Base-by-base conservation (phyloP, 768 basidiomycete genomes). In the Daedaleopsis nitida region DNA sequence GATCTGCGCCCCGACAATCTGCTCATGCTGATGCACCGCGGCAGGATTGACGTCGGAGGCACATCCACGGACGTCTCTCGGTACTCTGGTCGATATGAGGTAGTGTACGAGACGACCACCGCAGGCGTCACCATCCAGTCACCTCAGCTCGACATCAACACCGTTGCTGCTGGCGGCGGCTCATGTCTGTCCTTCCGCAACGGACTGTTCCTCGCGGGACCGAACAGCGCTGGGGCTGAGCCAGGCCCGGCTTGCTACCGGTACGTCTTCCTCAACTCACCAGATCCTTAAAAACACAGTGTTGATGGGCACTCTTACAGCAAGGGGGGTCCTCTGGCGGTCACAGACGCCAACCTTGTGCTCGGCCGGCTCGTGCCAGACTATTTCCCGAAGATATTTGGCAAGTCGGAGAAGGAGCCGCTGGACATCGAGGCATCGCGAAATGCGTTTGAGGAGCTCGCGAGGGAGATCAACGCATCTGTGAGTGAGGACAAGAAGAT, bases 61-160 rank as follows among this genome's bases (percentile, higher is more conserved):
- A 98, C 96, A 0, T 94, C 91, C 0, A 97, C 96, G 0, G 96
- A 98, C 69, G 96, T 97, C 3, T 96, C 94, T 7, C 85, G 96
- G 37, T 98, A 89, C 70, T 90, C 91, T 17, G 96, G 95, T 0
- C 81, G 89, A 35, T 95, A 94, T 69, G 95, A 98, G 72, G 82
- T 93, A 17, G 93, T 96, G 2, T 96, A 94, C 69, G 96, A 98
- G 73, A 95, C 96, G 0, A 96, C 95, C 0, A 98, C 96, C 0
- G 96, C 96, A 0, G 94, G 95, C 1, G 89, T 97, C 19, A 91
- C 91, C 0, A 92, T 98, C 54, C 93, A 96, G 70, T 90, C 89
- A 1, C 93, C 95, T 0, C 94, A 96, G 67, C 83, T 98, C 17
- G 95, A 97, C 68, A 96, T 98, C 74, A 96, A 96, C 72, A 94